Evolutionary conservation across 345 rosid species (phyloP).

Genomic region (Lumnitzera littorea): DNA sequence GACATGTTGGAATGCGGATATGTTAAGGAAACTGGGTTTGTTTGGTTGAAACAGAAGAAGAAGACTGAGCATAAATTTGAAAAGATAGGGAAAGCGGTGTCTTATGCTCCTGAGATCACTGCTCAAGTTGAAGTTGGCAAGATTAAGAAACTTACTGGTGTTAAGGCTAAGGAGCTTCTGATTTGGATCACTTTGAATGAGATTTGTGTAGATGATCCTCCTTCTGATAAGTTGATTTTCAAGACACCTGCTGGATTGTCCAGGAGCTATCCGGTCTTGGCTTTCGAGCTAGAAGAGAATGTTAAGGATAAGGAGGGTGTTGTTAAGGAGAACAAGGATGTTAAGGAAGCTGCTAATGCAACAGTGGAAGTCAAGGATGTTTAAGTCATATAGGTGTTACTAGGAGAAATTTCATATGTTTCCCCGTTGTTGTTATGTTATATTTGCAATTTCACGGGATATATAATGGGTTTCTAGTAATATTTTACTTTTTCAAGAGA

Average conservation of each 20-base stretch:
- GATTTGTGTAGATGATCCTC: constrained; percentile 46
- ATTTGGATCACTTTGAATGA: constrained; percentile 62
- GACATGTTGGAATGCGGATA: constrained; percentile 80
- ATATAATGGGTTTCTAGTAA: too few relatives aligned
- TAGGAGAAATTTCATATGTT: too few relatives aligned
- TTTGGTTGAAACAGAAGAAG: constrained; percentile 89
- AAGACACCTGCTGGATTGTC: constrained; percentile 66
- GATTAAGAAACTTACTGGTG: constrained; percentile 98
- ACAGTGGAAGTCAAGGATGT: constrained; percentile 23
- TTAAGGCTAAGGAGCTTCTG: constrained; percentile 83
- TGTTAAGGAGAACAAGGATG: constrained; percentile 28
- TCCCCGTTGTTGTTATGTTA: too few relatives aligned
- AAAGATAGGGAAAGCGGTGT: constrained; percentile 48
- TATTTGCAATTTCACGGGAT: too few relatives aligned
- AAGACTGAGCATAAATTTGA: constrained; percentile 70
- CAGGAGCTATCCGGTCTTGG: constrained; percentile 62
- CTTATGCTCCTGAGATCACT: constrained; percentile 71
- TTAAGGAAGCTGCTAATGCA: constrained; percentile 2
- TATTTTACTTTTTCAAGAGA: too few relatives aligned
- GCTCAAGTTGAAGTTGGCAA: constrained; percentile 45
- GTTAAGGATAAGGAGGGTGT: constrained; percentile 15
- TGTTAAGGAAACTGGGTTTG: constrained; percentile 73
- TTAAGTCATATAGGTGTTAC: too few relatives aligned
- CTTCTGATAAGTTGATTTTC: constrained; percentile 60
- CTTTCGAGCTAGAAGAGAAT: constrained; percentile 42